A percentile compares a stretch with the other conserved stretches of the same genome.
Conservation (phyloP, 441 rosid genomes). For the Lepidium campestre region DNA sequence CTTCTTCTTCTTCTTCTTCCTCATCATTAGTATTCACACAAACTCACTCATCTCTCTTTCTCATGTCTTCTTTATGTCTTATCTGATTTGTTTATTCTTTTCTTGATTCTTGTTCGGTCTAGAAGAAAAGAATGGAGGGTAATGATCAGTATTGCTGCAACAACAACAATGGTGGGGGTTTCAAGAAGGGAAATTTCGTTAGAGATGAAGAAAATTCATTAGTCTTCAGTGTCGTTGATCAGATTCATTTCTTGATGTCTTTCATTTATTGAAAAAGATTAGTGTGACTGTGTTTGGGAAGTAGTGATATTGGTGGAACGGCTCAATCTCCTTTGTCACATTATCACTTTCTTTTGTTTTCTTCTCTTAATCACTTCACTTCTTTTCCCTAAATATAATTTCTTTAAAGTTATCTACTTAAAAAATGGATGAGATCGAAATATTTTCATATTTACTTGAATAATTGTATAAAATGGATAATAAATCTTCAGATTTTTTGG, state of each 20-base stretch:
- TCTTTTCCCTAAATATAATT: no score
- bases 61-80: neutral
- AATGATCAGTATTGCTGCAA: slow-evolving; percentile 3
- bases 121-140: slow-evolving; percentile 1
- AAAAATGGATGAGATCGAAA: no score
- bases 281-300: slow-evolving; percentile 8
- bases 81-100: neutral
- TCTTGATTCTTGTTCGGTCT: slow-evolving; percentile 6
- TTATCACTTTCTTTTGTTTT: slow-evolving; percentile 1
- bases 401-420: no score
- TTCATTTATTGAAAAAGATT: neutral
- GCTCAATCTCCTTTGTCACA: slow-evolving; percentile 59
- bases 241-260: slow-evolving; percentile 1
- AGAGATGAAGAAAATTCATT: neutral
- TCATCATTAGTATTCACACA: neutral
- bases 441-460: no score
- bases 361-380: neutral
- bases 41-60: neutral
- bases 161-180: neutral
- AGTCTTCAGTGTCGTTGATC: neutral
- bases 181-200: neutral
- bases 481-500: neutral
- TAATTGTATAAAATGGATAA: no score
- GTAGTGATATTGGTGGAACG: slow-evolving; percentile 82
- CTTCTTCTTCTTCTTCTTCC: slow-evolving; percentile 1